Conservation (phyloP, 2,329 filamentous ascomycete genomes). For the Diaporthe eres region DNA sequence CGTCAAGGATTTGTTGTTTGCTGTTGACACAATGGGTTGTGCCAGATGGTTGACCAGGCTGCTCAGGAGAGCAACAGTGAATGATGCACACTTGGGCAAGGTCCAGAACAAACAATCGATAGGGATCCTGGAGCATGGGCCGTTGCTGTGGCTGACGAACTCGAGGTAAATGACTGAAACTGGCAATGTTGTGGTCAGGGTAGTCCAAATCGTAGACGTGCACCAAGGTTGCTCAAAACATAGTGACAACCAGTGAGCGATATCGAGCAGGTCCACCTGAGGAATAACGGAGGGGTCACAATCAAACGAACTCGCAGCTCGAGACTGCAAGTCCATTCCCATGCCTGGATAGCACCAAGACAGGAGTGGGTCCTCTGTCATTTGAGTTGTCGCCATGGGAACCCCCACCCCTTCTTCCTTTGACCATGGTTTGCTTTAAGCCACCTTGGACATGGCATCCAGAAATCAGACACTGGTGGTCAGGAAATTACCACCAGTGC, state of each 20-base stretch:
- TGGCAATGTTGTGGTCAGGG: background rate
- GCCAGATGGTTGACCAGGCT: background rate
- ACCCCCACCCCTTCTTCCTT: background rate
- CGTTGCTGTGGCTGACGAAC: background rate
- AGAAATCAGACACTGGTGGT: background rate
- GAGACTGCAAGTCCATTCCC: background rate
- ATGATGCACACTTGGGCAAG: background rate
- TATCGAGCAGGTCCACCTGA: background rate
- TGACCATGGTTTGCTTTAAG: background rate
- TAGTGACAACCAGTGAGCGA: background rate
- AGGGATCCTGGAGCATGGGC: background rate
- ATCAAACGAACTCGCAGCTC: background rate
- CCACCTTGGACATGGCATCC: background rate
- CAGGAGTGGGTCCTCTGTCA: no score
- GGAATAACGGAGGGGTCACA: background rate
- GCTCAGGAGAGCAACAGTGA: background rate
- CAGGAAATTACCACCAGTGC: background rate
- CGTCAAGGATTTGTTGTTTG: background rate
- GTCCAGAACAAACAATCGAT: accelerated
- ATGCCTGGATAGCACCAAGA: background rate
- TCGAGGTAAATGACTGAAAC: background rate
- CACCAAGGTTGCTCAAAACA: background rate
- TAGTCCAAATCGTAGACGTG: background rate
- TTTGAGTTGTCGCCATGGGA: background rate
- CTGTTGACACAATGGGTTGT: no score